Percentiles rank a stretch among this genome's conserved stretches.
Evolutionary conservation across 805 yeast genomes (phyloP).

Genomic region (Suhomyces pyralidae): DNA sequence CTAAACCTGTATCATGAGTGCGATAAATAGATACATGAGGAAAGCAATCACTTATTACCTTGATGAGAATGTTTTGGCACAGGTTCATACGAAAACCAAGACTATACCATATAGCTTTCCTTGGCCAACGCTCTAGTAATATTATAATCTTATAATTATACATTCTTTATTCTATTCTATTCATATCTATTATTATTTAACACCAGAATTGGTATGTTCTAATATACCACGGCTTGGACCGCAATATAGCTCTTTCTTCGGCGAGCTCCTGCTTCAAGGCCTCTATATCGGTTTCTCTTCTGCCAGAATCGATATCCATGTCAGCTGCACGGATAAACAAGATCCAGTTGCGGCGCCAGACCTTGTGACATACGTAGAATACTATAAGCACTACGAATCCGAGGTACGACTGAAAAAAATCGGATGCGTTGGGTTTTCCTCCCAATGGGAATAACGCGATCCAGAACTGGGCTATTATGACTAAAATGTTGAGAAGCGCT

Average conservation of each 20-base stretch:
- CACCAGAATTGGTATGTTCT: slow-evolving; percentile 38
- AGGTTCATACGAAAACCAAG: too few species aligned
- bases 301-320: slow-evolving; percentile 26
- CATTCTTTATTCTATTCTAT: background rate
- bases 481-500: slow-evolving; percentile 18
- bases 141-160: background rate
- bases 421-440: slow-evolving; percentile 18
- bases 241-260: slow-evolving; percentile 30
- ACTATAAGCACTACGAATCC: slow-evolving; percentile 24
- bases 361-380: slow-evolving; percentile 24
- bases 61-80: too few species aligned
- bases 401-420: slow-evolving; percentile 22
- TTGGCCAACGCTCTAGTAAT: too few species aligned
- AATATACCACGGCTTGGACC: slow-evolving; percentile 32
- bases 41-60: too few species aligned
- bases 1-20: too few species aligned
- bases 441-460: slow-evolving; percentile 26
- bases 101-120: too few species aligned
- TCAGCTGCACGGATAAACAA: slow-evolving; percentile 19
- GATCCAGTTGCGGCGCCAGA: slow-evolving; percentile 28
- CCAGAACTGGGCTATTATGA: slow-evolving; percentile 27
- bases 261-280: slow-evolving; percentile 26
- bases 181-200: slow-evolving; percentile 8
- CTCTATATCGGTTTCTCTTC: slow-evolving; percentile 26
- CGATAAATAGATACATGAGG: too few species aligned